Evolutionary conservation across 2,329 filamentous ascomycete species (phyloP), one percentile per base, ranked within the genome.

Genomic region (Zarea fungicola): DNA sequence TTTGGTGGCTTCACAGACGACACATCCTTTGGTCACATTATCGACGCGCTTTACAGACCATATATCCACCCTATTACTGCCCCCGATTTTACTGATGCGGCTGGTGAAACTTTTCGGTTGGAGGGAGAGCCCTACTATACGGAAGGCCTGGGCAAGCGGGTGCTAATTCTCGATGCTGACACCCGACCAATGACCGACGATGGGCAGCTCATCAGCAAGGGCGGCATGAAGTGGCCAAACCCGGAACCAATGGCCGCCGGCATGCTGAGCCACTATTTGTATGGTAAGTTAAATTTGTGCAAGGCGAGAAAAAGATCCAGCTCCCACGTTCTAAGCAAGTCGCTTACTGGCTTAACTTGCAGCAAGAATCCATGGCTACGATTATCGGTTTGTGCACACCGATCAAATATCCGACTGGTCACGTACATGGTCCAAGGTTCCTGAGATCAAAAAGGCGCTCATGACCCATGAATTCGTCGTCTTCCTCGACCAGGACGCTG

Each of bases 371-470:
- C 73, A 76, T 56, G 72, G 72, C 5, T 75, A 74, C 58, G 69
- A 73, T 43, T 75, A 75, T 57, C 71, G 72, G 28, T 68, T 74
- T 46, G 65, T 75, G 25, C 68, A 65, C 49, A 69, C 69, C 4
- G 62, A 68, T 23, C 62, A 66, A 26, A 69, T 70, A 45, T 54
- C 58, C 2, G 66, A 69, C 44, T 69, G 70, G 43, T 67, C 65
- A 56, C 65, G 66, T 22, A 75, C 72, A 14, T 76, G 73, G 73
- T 66, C 71, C 32, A 70, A 71, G 52, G 67, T 72, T 0, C 63
- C 67, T 8, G 61, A 65, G 10, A 58, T 73, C 22, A 60, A 62
- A 31, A 60, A 70, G 18, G 62, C 69, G 2, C 58, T 74, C 23
- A 58, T 62, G 21, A 52, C 62, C 1, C 69, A 75, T 56, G 59